Conservation (phyloP, 345 rosid genomes). For the Reutealis trisperma region DNA sequence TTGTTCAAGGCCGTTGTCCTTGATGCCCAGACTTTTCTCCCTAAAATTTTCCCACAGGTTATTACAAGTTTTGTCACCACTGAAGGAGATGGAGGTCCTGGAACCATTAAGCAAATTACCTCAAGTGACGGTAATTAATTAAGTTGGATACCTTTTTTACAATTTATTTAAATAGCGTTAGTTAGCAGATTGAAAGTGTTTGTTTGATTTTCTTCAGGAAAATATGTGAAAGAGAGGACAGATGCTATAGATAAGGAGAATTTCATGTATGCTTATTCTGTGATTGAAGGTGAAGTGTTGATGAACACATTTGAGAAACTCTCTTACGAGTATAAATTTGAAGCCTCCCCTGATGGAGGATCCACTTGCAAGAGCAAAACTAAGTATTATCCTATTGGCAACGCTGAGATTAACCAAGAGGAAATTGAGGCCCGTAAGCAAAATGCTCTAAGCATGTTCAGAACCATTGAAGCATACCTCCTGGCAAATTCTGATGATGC, state of each 20-base stretch:
- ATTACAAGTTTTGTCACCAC: slow-evolving; percentile 21
- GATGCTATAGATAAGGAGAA: slow-evolving; percentile 32
- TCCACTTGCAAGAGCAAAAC: slow-evolving; percentile 40
- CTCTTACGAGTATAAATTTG: slow-evolving; percentile 39
- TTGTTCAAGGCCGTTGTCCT: slow-evolving; percentile 34
- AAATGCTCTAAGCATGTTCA: slow-evolving; percentile 12
- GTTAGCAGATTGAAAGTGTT: too few relatives aligned
- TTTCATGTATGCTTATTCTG: slow-evolving; percentile 27
- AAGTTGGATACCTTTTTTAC: too few relatives aligned
- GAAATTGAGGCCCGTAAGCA: neutral
- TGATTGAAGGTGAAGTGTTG: slow-evolving; percentile 31
- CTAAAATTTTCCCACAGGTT: slow-evolving; percentile 40
- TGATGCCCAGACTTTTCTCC: slow-evolving; percentile 32
- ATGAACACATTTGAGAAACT: slow-evolving; percentile 22
- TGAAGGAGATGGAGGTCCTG: slow-evolving; percentile 45
- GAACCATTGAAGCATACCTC: slow-evolving; percentile 28
- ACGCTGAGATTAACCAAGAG: slow-evolving; percentile 11
- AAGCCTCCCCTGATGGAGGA: slow-evolving; percentile 32
- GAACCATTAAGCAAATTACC: slow-evolving; percentile 33
- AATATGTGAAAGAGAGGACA: neutral
- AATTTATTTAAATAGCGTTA: too few relatives aligned
- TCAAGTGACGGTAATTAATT: slow-evolving; percentile 19
- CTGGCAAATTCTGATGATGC: slow-evolving; percentile 20
- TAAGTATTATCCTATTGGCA: slow-evolving; percentile 22
- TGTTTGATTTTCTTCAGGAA: too few relatives aligned